Evolutionary conservation across 2,329 filamentous ascomycete genomes (phyloP).

Genomic region (Cordyceps pruinosa): DNA sequence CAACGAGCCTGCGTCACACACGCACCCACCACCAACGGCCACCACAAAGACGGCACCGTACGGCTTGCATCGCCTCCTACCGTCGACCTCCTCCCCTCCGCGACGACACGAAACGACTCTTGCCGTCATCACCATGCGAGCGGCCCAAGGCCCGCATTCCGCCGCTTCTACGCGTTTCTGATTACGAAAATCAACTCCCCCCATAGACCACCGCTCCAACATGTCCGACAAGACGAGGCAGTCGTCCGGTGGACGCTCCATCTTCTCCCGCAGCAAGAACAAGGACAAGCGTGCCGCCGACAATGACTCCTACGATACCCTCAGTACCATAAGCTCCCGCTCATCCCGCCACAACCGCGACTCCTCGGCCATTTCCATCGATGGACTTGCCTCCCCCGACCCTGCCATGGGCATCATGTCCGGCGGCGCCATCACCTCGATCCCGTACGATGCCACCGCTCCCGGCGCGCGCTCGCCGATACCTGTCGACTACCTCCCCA

Average conservation of each 20-base stretch:
- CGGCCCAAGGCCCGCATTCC: slow-evolving; percentile 31
- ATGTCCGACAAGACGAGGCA: slow-evolving; percentile 72
- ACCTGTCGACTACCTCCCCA: slow-evolving; percentile 65
- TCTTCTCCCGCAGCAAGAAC: slow-evolving; percentile 87
- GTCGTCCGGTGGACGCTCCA: slow-evolving; percentile 67
- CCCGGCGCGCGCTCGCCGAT: slow-evolving; percentile 63
- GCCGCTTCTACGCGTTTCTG: slow-evolving; percentile 26
- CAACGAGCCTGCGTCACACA: not conserved
- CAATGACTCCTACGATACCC: slow-evolving; percentile 54
- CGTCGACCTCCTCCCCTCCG: not conserved
- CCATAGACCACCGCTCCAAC: slow-evolving; percentile 32
- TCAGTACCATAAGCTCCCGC: slow-evolving; percentile 57
- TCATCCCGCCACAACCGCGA: slow-evolving; percentile 69
- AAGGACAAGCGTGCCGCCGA: slow-evolving; percentile 59
- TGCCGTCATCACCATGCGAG: slow-evolving; percentile 31
- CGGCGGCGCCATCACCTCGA: slow-evolving; percentile 78
- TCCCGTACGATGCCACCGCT: slow-evolving; percentile 71
- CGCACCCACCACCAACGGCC: not conserved
- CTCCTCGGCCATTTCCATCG: slow-evolving; percentile 65
- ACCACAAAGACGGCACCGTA: not conserved
- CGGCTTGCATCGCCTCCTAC: not conserved
- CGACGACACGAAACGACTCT: slow-evolving; percentile 7
- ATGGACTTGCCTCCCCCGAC: slow-evolving; percentile 58
- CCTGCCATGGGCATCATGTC: slow-evolving; percentile 65
- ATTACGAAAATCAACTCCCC: not conserved